Conservation (phyloP, 1,139 yeast genomes). For the Lodderomyces pseudojiufengensis region DNA sequence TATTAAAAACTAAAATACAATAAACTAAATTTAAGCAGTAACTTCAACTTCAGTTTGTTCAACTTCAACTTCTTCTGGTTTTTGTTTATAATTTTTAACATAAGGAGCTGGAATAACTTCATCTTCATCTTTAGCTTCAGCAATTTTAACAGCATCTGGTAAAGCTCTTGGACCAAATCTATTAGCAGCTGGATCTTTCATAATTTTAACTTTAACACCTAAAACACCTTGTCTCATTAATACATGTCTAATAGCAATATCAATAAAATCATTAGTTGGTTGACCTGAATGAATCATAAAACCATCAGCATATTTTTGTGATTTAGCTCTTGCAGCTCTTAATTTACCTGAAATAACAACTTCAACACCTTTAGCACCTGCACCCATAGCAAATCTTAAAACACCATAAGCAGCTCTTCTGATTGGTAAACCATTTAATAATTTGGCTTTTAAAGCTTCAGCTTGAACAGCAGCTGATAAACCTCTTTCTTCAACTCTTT, state of each 20-base stretch:
- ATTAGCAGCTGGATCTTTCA: constrained; percentile 97
- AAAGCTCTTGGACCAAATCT: constrained; percentile 85
- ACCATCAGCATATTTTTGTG: constrained; percentile 99
- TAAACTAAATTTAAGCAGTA: constrained; percentile 25
- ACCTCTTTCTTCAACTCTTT: constrained; percentile 99
- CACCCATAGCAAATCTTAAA: constrained; percentile 99
- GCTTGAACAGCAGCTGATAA: constrained; percentile 99
- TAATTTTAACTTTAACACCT: constrained; percentile 98
- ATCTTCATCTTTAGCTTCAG: constrained; percentile 97
- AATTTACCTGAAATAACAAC: constrained; percentile 99
- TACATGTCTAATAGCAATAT: constrained; percentile 99
- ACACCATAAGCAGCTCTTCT: constrained; percentile 99
- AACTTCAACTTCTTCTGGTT: constrained; percentile 22
- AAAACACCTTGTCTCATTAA: constrained; percentile 99
- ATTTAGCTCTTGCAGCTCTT: constrained; percentile 99
- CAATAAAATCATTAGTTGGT: constrained; percentile 98
- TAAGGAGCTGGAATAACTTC: constrained; percentile 75
- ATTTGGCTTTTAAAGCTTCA: constrained; percentile 97
- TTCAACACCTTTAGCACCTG: constrained; percentile 99
- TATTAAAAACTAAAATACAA: too few species aligned
- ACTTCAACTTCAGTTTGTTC: constrained; percentile 31
- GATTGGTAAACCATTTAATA: constrained; percentile 97
- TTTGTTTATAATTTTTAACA: constrained; percentile 64
- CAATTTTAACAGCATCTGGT: constrained; percentile 92
- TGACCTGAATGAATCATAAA: constrained; percentile 99